A percentile compares a stretch with the other conserved stretches of the same genome.
phyloP scores from a whole-genome alignment of 179 eudicot species.

The Beta macrorhiza region DNA sequence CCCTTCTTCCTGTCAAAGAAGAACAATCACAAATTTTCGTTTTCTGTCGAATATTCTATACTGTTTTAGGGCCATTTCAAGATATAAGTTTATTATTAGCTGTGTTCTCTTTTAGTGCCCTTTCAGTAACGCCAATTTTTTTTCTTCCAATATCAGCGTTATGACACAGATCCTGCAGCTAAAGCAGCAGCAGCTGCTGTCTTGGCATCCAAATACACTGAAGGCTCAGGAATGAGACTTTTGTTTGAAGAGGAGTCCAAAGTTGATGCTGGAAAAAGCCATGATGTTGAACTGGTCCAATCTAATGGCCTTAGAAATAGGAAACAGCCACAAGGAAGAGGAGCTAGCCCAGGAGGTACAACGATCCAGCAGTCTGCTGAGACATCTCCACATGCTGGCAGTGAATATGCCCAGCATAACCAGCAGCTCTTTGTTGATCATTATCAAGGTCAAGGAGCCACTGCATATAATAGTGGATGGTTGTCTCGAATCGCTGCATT shows the following conservation, averaged over 20 bases:
- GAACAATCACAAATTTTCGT: not conserved
- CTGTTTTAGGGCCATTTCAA: not conserved
- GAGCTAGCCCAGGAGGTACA: constrained; percentile 44
- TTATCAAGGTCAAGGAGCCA: constrained; percentile 46
- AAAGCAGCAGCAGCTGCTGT: constrained; percentile 98
- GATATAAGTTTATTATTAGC: not conserved
- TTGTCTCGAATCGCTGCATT: constrained; percentile 78
- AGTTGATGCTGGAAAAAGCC: constrained; percentile 55
- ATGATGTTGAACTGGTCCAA: constrained; percentile 55
- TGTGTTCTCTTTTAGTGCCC: not conserved
- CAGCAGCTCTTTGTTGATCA: constrained; percentile 66
- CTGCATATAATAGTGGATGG: constrained; percentile 68
- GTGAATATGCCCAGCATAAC: constrained; percentile 41
- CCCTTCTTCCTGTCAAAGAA: not conserved
- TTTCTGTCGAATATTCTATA: not conserved
- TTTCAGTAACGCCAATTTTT: not conserved
- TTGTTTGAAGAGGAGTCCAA: constrained; percentile 59
- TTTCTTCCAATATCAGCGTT: constrained; percentile 55
- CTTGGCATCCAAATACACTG: constrained; percentile 87
- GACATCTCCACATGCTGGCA: constrained; percentile 35
- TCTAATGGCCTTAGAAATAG: constrained; percentile 75
- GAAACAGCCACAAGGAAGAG: constrained; percentile 48
- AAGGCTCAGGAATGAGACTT: constrained; percentile 81
- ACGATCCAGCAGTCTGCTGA: constrained; percentile 37
- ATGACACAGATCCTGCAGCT: constrained; percentile 96